Conservation (phyloP, 441 rosid genomes). For the Syzygium malaccense region DNA sequence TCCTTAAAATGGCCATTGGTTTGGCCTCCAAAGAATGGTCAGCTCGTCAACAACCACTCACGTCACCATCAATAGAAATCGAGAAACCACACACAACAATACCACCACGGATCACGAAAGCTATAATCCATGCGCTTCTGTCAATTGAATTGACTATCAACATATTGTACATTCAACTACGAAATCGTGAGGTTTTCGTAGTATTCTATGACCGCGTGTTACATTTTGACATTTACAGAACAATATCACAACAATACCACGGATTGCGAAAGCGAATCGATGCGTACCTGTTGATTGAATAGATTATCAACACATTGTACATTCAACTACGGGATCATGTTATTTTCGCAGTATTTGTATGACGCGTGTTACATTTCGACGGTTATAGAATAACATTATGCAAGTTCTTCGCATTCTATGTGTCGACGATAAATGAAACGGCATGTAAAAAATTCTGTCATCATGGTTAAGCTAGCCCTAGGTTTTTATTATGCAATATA, state of each 20-base stretch:
- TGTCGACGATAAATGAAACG: not conserved
- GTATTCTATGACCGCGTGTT: not conserved
- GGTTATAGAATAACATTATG: not conserved
- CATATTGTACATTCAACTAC: not conserved
- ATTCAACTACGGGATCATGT: not conserved
- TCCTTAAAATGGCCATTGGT: not conserved
- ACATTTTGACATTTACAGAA: not conserved
- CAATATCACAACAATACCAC: not conserved
- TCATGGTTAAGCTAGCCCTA: not conserved
- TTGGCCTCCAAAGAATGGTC: not conserved
- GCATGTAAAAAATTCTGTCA: not conserved
- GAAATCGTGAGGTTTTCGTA: not conserved
- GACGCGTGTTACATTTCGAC: not conserved
- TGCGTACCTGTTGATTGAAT: fast-evolving
- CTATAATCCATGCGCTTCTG: fast-evolving
- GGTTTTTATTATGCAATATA: too few species aligned
- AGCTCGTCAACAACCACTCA: not conserved
- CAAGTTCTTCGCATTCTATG: not conserved
- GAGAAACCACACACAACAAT: not conserved
- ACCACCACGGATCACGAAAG: not conserved
- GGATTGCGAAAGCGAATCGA: not conserved
- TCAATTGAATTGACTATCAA: not conserved
- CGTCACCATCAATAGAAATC: not conserved
- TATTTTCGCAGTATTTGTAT: not conserved
- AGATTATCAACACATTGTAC: too few species aligned